Conservation (phyloP, 768 basidiomycete genomes). For the Neoboletus brunneissimus region DNA sequence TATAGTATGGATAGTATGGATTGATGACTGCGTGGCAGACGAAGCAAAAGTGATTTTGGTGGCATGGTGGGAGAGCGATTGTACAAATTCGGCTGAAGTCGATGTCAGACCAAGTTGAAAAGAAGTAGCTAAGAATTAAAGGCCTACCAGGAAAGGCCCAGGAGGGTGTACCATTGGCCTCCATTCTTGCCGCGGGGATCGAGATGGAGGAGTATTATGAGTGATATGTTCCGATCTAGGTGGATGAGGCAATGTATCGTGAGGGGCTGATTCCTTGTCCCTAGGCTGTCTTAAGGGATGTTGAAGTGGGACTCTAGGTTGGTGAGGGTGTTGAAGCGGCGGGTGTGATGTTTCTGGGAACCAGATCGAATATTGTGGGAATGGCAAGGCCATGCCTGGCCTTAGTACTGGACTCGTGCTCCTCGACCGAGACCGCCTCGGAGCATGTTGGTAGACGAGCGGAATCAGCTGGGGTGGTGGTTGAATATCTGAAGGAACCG, state of each 20-base stretch:
- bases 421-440: constrained; percentile 37
- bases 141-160: constrained; percentile 20
- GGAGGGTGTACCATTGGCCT: constrained; percentile 25
- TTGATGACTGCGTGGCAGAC: too few species aligned
- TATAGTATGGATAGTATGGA: too few species aligned
- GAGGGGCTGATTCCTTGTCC: neutral
- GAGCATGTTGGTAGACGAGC: constrained; percentile 52
- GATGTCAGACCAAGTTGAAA: constrained; percentile 4
- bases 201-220: constrained; percentile 12
- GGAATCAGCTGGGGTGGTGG: constrained; percentile 53
- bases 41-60: too few species aligned
- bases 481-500: constrained; percentile 40
- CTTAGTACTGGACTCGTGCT: constrained; percentile 39
- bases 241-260: constrained; percentile 6
- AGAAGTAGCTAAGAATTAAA: neutral
- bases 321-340: constrained; percentile 6
- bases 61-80: constrained; percentile 26
- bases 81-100: constrained; percentile 23
- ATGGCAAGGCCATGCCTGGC: constrained; percentile 25
- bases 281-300: neutral
- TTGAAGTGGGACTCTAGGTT: constrained; percentile 7
- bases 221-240: constrained; percentile 2
- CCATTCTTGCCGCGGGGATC: neutral
- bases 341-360: constrained; percentile 19
- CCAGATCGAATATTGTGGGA: constrained; percentile 23